Percentiles rank a stretch among this genome's conserved stretches.
Conservation (phyloP, 345 rosid species). For the Lumnitzera littorea region DNA sequence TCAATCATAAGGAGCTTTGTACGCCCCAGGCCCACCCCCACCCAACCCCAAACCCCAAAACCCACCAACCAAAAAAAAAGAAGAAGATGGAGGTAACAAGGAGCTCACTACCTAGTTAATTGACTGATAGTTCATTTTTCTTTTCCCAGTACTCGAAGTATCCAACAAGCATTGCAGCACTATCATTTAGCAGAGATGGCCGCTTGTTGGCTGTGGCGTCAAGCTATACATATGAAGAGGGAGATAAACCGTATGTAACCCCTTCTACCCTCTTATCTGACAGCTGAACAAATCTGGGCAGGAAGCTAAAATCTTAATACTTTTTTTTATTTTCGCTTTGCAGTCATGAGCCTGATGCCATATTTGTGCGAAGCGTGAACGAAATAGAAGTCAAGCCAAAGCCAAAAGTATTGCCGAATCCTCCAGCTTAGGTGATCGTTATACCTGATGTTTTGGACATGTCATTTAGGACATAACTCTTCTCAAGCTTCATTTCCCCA, state of each 20-base stretch:
- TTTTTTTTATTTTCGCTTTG: constrained; percentile 12
- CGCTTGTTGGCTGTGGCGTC: constrained; percentile 94
- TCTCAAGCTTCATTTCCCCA: neutral
- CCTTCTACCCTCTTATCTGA: neutral
- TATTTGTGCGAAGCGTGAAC: constrained; percentile 73
- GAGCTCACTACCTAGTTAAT: no score
- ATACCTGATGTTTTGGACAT: neutral
- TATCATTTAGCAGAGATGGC: constrained; percentile 96
- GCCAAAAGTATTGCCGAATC: constrained; percentile 75
- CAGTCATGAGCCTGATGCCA: constrained; percentile 94
- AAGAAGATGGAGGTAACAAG: no score
- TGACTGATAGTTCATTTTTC: constrained; percentile 1
- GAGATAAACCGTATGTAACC: constrained; percentile 70
- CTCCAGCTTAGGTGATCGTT: constrained; percentile 37
- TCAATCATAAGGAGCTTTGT: constrained; percentile 1
- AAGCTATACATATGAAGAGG: constrained; percentile 96
- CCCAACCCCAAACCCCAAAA: no score
- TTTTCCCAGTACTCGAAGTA: constrained; percentile 79
- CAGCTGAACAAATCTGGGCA: neutral
- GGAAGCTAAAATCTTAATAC: neutral
- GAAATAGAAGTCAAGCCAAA: constrained; percentile 98
- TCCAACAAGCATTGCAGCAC: constrained; percentile 83
- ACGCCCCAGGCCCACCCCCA: no score
- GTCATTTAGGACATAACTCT: neutral
- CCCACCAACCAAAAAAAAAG: no score